phyloP scores from a whole-genome alignment of 2,329 filamentous ascomycete genomes.

The Pseudofabraea citricarpa region DNA sequence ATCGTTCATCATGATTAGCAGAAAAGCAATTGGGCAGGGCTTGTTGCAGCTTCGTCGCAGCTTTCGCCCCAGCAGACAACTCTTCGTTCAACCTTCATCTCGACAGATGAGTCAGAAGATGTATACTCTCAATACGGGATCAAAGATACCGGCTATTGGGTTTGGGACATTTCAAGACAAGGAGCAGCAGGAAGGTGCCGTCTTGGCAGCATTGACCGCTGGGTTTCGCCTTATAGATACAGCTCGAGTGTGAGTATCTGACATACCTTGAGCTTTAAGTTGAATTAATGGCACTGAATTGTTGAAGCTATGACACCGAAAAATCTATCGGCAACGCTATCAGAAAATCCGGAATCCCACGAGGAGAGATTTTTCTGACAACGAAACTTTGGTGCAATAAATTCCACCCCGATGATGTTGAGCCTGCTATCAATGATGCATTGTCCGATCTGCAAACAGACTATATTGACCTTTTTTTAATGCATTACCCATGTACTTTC shows the following conservation, averaged over 20 bases:
- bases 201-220: constrained; percentile 9
- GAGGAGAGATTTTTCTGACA: constrained; percentile 67
- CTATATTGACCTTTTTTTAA: constrained; percentile 73
- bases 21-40: no score
- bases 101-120: no score
- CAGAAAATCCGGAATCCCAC: constrained; percentile 16
- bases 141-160: constrained; percentile 25
- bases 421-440: constrained; percentile 64
- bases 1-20: no score
- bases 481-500: constrained; percentile 64
- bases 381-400: constrained; percentile 81
- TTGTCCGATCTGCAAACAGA: constrained; percentile 67
- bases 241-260: constrained; percentile 7
- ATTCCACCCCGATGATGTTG: constrained; percentile 53
- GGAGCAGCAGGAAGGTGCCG: constrained; percentile 23
- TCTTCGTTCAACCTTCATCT: no score
- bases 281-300: neutral
- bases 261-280: neutral
- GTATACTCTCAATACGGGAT: constrained; percentile 19
- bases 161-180: constrained; percentile 28
- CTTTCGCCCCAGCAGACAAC: no score
- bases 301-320: neutral
- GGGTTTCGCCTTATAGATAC: constrained; percentile 34
- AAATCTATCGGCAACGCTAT: constrained; percentile 9
- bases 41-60: no score